A percentile compares a stretch with the other conserved stretches of the same genome.
phyloP scores from a whole-genome alignment of 108 stramenopile genomes.

The Nitzschia sp. region DNA sequence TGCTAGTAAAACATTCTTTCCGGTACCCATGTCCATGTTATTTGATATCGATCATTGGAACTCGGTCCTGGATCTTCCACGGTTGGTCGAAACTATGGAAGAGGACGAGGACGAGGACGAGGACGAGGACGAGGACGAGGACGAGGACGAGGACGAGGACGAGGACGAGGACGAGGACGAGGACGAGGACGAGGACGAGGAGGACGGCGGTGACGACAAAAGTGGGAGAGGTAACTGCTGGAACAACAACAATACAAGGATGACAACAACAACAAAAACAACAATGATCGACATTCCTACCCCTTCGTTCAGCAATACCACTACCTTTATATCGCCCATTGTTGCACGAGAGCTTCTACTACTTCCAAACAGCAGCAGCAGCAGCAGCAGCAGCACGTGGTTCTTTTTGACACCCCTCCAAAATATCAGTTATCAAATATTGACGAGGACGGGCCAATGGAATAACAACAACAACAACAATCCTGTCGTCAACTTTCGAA shows the following conservation, averaged over 20 bases:
- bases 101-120: background rate
- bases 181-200: too few species aligned
- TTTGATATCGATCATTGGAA: conserved; percentile 82
- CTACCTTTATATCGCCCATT: conserved; percentile 9
- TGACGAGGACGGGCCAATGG: background rate
- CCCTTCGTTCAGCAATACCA: too few species aligned
- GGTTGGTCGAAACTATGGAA: background rate
- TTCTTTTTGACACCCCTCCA: conserved; percentile 24
- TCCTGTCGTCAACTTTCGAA: conserved; percentile 19
- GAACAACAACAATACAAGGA: too few species aligned
- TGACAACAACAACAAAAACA: too few species aligned
- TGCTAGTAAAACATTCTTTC: conserved; percentile 18
- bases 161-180: too few species aligned
- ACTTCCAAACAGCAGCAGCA: conserved; percentile 12
- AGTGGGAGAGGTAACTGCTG: too few species aligned
- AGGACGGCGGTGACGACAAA: too few species aligned
- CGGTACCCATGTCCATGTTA: conserved; percentile 55
- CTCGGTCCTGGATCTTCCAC: conserved; percentile 24
- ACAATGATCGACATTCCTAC: too few species aligned
- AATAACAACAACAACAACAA: too few species aligned
- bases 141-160: too few species aligned
- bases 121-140: too few species aligned
- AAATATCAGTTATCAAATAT: conserved; percentile 9
- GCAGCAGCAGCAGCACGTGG: conserved; percentile 7
- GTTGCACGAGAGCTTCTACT: background rate